A percentile compares a stretch with the other conserved stretches of the same genome.
These are phyloP conservation scores for Vanderwaltozyma tropicalis DNA, from an alignment of 805 yeast genomes.

Conservation along the genomic window DNA sequence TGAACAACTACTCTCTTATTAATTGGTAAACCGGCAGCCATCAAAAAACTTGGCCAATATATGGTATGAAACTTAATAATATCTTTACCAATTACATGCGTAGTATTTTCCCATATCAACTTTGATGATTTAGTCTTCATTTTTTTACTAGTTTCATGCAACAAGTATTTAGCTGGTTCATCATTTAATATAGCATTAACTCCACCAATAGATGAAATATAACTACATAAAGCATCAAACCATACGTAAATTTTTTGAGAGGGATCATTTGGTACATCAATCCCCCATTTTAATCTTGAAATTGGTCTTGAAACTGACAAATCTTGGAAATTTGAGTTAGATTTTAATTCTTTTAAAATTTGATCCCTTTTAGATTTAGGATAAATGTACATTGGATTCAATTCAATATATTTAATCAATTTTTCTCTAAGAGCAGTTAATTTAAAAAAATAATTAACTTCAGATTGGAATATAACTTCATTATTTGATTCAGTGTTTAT, in stretches of 20 bases:
- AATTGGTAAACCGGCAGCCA: constrained; percentile 66
- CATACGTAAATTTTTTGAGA: constrained; percentile 85
- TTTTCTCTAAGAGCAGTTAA: constrained; percentile 48
- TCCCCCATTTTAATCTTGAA: constrained; percentile 76
- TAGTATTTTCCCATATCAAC: constrained; percentile 32
- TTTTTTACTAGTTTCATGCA: constrained; percentile 5
- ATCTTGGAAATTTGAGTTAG: constrained; percentile 41
- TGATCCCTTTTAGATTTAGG: constrained; percentile 50
- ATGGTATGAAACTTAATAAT: constrained; percentile 80
- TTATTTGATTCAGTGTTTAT: constrained; percentile 57
- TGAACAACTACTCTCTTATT: constrained; percentile 79
- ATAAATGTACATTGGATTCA: constrained; percentile 48
- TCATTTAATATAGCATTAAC: constrained; percentile 28
- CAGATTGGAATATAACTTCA: constrained; percentile 65
- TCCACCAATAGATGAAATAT: constrained; percentile 62
- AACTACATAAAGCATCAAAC: constrained; percentile 90
- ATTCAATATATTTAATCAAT: constrained; percentile 40
- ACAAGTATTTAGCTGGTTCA: constrained; percentile 14
- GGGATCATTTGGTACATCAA: constrained; percentile 71
- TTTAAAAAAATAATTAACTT: constrained; percentile 79
- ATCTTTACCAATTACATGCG: constrained; percentile 87
- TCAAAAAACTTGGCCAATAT: constrained; percentile 85
- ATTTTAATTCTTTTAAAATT: constrained; percentile 48
- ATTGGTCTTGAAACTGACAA: constrained; percentile 83
- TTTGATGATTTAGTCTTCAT: constrained; percentile 2